Conservation (phyloP, 1,284 basidiomycete species). For the Puccinia polysora region DNA sequence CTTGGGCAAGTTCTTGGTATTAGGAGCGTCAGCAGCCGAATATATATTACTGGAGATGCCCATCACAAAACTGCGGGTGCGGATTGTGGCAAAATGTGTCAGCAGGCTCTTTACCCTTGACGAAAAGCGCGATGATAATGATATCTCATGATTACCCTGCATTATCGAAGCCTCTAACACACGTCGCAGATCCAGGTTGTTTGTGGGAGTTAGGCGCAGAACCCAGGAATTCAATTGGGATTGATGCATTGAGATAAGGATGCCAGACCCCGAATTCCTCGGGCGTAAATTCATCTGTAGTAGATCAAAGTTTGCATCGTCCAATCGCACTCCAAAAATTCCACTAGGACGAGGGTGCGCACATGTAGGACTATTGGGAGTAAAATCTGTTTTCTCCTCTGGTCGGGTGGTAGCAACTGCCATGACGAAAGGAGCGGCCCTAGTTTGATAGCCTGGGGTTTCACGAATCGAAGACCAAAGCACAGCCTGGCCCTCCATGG, state of each 20-base stretch:
- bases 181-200: conserved; percentile 3
- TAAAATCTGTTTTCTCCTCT: conserved; percentile 24
- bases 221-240: conserved; percentile 35
- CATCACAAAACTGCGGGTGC: conserved; percentile 33
- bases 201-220: conserved; percentile 11
- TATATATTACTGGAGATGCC: conserved; percentile 41
- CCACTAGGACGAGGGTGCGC: background rate
- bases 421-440: conserved; percentile 30
- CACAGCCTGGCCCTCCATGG: conserved; percentile 20
- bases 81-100: background rate
- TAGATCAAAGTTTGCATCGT: background rate
- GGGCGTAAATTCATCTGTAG: conserved; percentile 28
- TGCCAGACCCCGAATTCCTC: conserved; percentile 42
- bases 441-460: conserved; percentile 15
- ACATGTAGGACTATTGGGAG: conserved; percentile 16
- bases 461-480: conserved; percentile 37
- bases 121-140: background rate
- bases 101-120: background rate
- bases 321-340: background rate
- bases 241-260: conserved; percentile 26
- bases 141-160: conserved; percentile 9
- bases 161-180: conserved; percentile 32
- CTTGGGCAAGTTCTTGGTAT: conserved; percentile 1
- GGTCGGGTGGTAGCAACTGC: conserved; percentile 26
- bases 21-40: conserved; percentile 12